Evolutionary conservation across 2,329 filamentous ascomycete species (phyloP), one percentile per base, ranked within the genome.

Genomic region (Colletotrichum sidae): DNA sequence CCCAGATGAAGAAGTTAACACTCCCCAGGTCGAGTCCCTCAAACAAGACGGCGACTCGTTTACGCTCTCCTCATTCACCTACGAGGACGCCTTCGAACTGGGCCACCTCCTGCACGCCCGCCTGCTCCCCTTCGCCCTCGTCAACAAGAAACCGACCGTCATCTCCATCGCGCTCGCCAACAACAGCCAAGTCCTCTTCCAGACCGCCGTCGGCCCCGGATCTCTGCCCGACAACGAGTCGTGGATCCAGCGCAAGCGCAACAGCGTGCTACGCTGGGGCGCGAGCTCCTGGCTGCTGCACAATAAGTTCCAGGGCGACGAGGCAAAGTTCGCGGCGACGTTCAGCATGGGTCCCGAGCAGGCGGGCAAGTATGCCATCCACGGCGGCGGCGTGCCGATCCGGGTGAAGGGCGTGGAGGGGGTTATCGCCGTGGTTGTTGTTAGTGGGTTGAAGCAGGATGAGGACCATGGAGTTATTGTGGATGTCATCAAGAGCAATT

Each of bases 401-500:
- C 83, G 88, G 8, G 92, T 95, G 7, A 80, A 80, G 57, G 90
- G 90, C 0, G 90, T 94, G 1, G 92, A 94, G 78, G 92, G 92
- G 0, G 79, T 93, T 3, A 88, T 94, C 8, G 92, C 87, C 1
- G 89, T 93, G 1, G 88, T 94, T 33, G 88, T 94, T 15, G 90
- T 95, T 1, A 91, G 88, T 72, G 92, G 92, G 5, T 76, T 95
- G 75, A 90, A 89, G 80, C 90, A 94, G 77, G 83, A 92, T 71
- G 86, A 94, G 79, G 92, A 94, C 76, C 92, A 96, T 76, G 88
- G 87, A 8, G 86, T 94, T 42, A 88, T 95, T 72, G 85, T 92
- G 1, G 90, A 94, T 74, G 88, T 87, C 1, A 81, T 94, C 46
- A 82, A 82, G 70, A 84, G 87, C 35, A 77, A 82, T 60, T 84